Percentiles rank a stretch among this genome's conserved stretches.
Conservation (phyloP, 306 rosid genomes). For the Pyrus pyrifolia region DNA sequence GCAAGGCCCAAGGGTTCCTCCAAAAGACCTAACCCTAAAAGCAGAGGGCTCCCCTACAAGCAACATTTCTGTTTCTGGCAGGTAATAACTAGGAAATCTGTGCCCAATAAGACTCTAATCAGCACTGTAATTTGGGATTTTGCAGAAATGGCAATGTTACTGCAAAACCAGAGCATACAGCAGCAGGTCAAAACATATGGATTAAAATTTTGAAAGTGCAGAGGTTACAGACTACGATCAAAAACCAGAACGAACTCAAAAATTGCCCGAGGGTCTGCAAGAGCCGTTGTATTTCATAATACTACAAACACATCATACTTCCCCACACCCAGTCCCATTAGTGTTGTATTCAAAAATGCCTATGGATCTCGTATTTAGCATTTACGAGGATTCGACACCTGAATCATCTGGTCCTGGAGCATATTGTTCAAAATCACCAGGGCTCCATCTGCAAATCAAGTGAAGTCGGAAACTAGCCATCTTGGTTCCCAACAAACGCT, state of each 20-base stretch:
- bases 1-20: too few relatives aligned
- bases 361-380: neutral
- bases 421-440: constrained; percentile 63
- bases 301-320: neutral
- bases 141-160: neutral
- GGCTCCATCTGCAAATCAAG: constrained; percentile 77
- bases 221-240: neutral
- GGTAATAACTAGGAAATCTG: neutral
- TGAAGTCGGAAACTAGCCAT: constrained; percentile 74
- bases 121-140: neutral
- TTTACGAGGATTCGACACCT: constrained; percentile 57
- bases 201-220: too few relatives aligned
- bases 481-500: constrained; percentile 75
- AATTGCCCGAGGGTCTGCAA: neutral
- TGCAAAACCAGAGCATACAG: neutral
- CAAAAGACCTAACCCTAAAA: too few relatives aligned
- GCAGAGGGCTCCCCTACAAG: too few relatives aligned
- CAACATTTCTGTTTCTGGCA: too few relatives aligned
- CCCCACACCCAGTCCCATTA: neutral
- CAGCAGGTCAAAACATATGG: neutral
- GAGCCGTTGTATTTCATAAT: neutral
- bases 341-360: neutral
- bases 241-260: neutral
- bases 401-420: constrained; percentile 65
- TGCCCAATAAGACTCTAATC: too few relatives aligned